These are phyloP conservation scores for Saitozyma podzolica DNA, from an alignment of 768 basidiomycete genomes.

Conservation along the genomic window DNA sequence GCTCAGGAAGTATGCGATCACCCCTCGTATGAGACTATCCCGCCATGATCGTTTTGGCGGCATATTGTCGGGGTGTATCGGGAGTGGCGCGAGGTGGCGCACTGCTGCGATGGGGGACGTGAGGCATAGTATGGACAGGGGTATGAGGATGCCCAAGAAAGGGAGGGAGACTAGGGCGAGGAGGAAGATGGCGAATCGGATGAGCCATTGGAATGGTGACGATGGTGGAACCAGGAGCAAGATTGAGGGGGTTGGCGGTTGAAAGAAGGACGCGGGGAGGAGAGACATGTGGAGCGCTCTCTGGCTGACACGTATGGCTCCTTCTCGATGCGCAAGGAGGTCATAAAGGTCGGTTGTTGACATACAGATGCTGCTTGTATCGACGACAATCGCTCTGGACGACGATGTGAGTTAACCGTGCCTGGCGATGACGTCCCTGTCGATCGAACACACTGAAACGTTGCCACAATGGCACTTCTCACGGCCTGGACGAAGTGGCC, in stretches of 20 bases:
- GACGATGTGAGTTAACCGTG: too few species aligned
- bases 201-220: conserved; percentile 10
- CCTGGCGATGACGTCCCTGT: too few species aligned
- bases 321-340: too few species aligned
- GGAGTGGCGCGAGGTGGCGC: conserved; percentile 5
- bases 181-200: conserved; percentile 7
- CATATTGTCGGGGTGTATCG: conserved; percentile 17
- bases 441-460: too few species aligned
- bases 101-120: not conserved
- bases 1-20: conserved; percentile 7
- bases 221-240: conserved; percentile 13
- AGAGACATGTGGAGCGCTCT: conserved; percentile 4
- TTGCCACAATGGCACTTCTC: too few species aligned
- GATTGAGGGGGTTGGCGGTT: conserved; percentile 10
- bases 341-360: too few species aligned
- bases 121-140: conserved; percentile 7
- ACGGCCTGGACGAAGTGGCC: too few species aligned
- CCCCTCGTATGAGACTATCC: not conserved
- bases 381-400: too few species aligned
- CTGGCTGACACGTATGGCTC: too few species aligned
- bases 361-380: too few species aligned
- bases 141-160: conserved; percentile 7
- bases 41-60: conserved; percentile 1
- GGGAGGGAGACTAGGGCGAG: conserved; percentile 5
- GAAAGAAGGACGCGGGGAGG: conserved; percentile 7